Evolutionary conservation across 768 basidiomycete species (phyloP).

Genomic region (Pleurotus cornucopiae): DNA sequence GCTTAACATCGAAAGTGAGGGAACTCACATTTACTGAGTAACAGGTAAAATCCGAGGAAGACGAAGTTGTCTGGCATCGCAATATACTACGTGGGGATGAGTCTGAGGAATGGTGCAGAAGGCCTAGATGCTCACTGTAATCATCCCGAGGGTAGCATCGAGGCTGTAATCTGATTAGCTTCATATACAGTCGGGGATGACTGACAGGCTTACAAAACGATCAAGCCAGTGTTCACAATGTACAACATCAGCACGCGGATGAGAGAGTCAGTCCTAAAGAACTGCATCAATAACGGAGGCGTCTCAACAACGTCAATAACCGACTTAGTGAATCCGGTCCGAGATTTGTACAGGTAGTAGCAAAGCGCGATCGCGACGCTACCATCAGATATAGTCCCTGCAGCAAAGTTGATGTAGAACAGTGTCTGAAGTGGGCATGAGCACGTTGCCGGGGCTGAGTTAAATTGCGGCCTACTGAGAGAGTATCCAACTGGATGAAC

Average conservation of each 20-base stretch:
- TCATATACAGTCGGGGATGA: too few species aligned
- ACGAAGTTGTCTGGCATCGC: constrained; percentile 8
- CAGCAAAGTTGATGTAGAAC: constrained; percentile 49
- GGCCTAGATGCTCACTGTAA: neutral
- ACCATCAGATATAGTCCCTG: constrained; percentile 45
- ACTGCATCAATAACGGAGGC: neutral
- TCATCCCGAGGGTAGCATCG: constrained; percentile 8
- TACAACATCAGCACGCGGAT: constrained; percentile 42
- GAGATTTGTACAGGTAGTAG: constrained; percentile 41
- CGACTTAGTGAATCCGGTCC: constrained; percentile 49
- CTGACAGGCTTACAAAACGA: neutral
- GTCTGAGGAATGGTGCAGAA: neutral
- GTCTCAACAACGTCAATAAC: neutral
- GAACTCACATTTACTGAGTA: constrained; percentile 7
- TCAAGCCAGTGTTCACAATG: constrained; percentile 40
- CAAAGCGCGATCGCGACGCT: constrained; percentile 46
- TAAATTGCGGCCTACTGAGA: constrained; percentile 29
- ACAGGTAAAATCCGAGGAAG: constrained; percentile 8
- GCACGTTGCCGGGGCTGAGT: too few species aligned
- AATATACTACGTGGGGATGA: neutral
- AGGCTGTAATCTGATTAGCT: neutral
- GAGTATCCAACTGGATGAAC: constrained; percentile 29
- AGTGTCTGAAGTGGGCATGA: constrained; percentile 27
- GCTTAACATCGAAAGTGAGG: neutral
- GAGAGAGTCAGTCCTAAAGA: constrained; percentile 32